A percentile compares a stretch with the other conserved stretches of the same genome.
Conservation (phyloP, 495 filamentous ascomycete genomes). For the Lasiosphaeriaceae sp. region DNA sequence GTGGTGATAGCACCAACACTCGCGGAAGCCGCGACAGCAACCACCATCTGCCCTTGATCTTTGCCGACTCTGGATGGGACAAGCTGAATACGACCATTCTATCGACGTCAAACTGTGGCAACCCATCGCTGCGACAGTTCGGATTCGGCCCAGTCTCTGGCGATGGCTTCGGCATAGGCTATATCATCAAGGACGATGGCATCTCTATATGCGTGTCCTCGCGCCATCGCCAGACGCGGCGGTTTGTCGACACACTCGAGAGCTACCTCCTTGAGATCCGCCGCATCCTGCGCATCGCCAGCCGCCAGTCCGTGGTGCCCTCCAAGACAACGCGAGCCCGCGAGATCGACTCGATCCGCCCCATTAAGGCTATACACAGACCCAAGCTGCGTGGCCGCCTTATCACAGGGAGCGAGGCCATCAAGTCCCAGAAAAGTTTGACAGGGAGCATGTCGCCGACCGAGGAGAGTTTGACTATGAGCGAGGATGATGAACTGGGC, state of each 20-base stretch:
- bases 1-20: constrained; percentile 35
- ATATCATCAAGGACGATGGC: constrained; percentile 96
- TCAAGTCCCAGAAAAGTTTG: constrained; percentile 37
- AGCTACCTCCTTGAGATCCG: constrained; percentile 86
- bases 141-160: constrained; percentile 93
- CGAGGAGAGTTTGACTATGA: constrained; percentile 58
- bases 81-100: constrained; percentile 91
- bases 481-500: constrained; percentile 85
- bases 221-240: constrained; percentile 88
- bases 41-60: constrained; percentile 67
- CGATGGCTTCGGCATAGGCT: constrained; percentile 96
- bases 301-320: constrained; percentile 36
- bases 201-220: constrained; percentile 88
- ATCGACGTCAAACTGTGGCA: constrained; percentile 97
- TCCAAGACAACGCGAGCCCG: constrained; percentile 35
- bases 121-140: constrained; percentile 93
- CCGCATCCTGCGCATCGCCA: constrained; percentile 68
- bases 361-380: constrained; percentile 16
- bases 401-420: constrained; percentile 42
- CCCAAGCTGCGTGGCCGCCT: constrained; percentile 55
- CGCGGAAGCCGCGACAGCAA: constrained; percentile 23
- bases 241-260: constrained; percentile 86
- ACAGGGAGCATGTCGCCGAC: constrained; percentile 46
- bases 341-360: constrained; percentile 37
- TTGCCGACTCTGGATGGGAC: constrained; percentile 89